Base-by-base conservation (phyloP, 805 yeast genomes). In the Ogataea pignaliae region DNA sequence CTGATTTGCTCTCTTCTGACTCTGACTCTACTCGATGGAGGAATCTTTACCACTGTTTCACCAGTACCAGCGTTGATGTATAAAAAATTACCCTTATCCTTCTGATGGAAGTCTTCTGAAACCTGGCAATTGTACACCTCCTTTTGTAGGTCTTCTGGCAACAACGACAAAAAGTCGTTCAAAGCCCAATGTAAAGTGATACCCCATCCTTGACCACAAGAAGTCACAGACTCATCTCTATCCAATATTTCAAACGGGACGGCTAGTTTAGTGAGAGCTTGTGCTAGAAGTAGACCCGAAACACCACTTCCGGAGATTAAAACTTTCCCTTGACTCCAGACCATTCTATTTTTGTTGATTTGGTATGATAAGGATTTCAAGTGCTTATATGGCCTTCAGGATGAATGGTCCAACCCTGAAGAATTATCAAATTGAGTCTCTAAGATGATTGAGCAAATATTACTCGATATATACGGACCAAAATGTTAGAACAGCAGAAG, bases 161-260 rank as follows among this genome's bases (percentile, higher is more conserved):
- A 41, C 26, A 61, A 37, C 10, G 43, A 33, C 29, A 57, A 42
- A 32, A 61, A 52, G 32, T 57, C 52, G 18, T 51, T 43, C 30
- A 62, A 40, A 2, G 65, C 65, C 61, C 63, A 61, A 41, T 62
- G 65, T 32, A 61, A 36, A 4, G 66, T 61, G 13, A 62, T 61
- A 16, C 65, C 66, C 66, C 66, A 61, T 4, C 66, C 66, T 35
- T 60, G 59, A 33, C 60, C 65, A 40, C 66, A 39, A 16, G 53
- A 49, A 7, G 41, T 34, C 10, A 51, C 60, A 2, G 52, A 45
- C 14, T 46, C 53, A 40, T 61, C 65, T 44, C 64, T 43, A 45
- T 61, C 66, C 35, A 60, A 55, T n/a, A 60, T 54, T 10, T 44
- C 50, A 33, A 41, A 61, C 8, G 58, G 61, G 29, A 60, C 53